Base-by-base conservation (phyloP, 2,329 filamentous ascomycete genomes). In the Talaromyces islandicus region DNA sequence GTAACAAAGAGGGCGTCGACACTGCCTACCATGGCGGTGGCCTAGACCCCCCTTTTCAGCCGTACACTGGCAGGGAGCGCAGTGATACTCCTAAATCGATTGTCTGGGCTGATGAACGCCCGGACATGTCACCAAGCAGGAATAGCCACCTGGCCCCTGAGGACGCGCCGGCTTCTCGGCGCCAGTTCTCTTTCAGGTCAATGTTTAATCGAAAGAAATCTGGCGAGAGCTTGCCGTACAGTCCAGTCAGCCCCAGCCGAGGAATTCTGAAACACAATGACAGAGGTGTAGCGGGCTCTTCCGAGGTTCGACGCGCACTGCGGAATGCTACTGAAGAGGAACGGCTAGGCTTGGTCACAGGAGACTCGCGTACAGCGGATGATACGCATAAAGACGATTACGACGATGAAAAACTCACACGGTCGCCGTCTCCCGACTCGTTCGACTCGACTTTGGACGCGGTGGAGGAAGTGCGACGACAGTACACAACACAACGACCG, bases 131-230 rank as follows among this genome's bases (percentile, higher is more conserved):
- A 56, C 56, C 60, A n/a, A 53, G 30, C 35, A 57, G 61, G 17
- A 64, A 56, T 32, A 64, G 38, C 56, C 63, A 59, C 41, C 63
- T 62, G n/a, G 58, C 64, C 3, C 68, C 69, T 64, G 72, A 65
- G 63, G 21, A 56, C n/a, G 74, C 64, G 35, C 64, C 82, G 3
- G 78, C 79, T 30, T 85, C 88, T 11, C 84, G 80, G 65, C 84
- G 93, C 62, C 91, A 96, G 70, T 99, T 97, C 76, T 95, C 90
- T 19, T 97, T 97, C 80, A 88, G 92, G 65, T 91, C 89, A 65
- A 86, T 96, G 57, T 94, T 97, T 74, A 78, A 79, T 62, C 83
- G 87, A 67, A 65, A 67, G 43, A 71, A 69, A 61, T 58, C 69
- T 27, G 61, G 62, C 48, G 62, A 70, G 30, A 58, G 67, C 38